phyloP scores from a whole-genome alignment of 257 asterid genomes.

The Solanum chiquidenum region DNA sequence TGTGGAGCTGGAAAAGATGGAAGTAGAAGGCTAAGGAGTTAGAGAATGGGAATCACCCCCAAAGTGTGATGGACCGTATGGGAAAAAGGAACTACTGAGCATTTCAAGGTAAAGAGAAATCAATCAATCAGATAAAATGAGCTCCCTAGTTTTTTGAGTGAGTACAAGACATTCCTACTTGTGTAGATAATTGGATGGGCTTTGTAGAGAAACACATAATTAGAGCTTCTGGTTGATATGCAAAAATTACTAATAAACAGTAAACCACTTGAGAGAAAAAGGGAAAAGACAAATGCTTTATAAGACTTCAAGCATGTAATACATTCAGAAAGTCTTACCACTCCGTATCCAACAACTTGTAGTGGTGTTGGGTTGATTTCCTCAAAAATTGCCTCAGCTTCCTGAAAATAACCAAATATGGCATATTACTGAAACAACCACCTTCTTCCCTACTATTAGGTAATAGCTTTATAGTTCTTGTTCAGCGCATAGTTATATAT shows the following conservation, averaged over 20 bases:
- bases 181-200: background rate
- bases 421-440: background rate
- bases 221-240: background rate
- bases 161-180: background rate
- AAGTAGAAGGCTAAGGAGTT: background rate
- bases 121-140: background rate
- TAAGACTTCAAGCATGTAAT: background rate
- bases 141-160: background rate
- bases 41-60: background rate
- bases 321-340: conserved; percentile 27
- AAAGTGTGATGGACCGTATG: background rate
- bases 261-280: background rate
- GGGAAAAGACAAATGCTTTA: background rate
- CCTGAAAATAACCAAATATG: conserved; percentile 28
- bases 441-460: background rate
- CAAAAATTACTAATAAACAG: background rate
- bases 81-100: background rate
- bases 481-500: background rate
- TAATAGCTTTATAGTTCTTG: background rate
- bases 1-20: background rate
- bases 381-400: conserved; percentile 85
- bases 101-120: background rate
- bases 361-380: conserved; percentile 72
- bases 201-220: background rate
- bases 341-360: conserved; percentile 50